Conservation (phyloP, 148 eudicot species). For the Nepenthes mirabilis region DNA sequence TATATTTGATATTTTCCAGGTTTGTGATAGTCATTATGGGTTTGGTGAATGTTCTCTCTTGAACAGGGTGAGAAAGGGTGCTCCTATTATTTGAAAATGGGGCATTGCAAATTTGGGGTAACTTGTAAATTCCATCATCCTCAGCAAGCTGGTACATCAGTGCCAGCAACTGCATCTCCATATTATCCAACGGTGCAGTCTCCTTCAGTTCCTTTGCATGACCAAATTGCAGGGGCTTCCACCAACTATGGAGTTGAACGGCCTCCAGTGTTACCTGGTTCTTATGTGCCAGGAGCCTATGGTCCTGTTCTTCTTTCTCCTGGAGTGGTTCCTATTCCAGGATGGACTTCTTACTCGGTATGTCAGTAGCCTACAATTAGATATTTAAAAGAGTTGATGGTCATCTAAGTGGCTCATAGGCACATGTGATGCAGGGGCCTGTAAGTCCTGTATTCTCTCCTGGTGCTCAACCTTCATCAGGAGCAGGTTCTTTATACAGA, state of each 20-base stretch:
- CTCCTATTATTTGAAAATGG: slow-evolving; percentile 99
- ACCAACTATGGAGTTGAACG: slow-evolving; percentile 47
- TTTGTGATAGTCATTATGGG: no score
- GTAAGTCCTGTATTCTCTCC: slow-evolving; percentile 72
- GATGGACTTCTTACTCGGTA: slow-evolving; percentile 88
- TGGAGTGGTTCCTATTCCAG: slow-evolving; percentile 71
- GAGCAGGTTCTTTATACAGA: slow-evolving; percentile 51
- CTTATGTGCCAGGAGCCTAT: slow-evolving; percentile 66
- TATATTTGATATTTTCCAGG: no score
- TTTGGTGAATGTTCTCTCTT: background rate
- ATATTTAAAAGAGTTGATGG: background rate
- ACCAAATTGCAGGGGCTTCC: slow-evolving; percentile 34
- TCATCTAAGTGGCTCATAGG: background rate
- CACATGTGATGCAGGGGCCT: slow-evolving; percentile 46
- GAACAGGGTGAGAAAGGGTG: slow-evolving; percentile 81
- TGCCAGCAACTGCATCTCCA: slow-evolving; percentile 70
- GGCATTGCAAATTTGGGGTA: slow-evolving; percentile 92
- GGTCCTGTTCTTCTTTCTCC: slow-evolving; percentile 69
- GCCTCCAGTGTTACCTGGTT: slow-evolving; percentile 69
- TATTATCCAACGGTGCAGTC: slow-evolving; percentile 87
- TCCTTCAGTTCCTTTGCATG: slow-evolving; percentile 54
- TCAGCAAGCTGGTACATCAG: slow-evolving; percentile 47
- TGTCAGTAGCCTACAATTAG: slow-evolving; percentile 7
- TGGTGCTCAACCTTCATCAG: slow-evolving; percentile 48
- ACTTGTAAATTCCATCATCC: slow-evolving; percentile 99